phyloP scores from a whole-genome alignment of 2,329 filamentous ascomycete species.

The Gaeumannomyces sp. region DNA sequence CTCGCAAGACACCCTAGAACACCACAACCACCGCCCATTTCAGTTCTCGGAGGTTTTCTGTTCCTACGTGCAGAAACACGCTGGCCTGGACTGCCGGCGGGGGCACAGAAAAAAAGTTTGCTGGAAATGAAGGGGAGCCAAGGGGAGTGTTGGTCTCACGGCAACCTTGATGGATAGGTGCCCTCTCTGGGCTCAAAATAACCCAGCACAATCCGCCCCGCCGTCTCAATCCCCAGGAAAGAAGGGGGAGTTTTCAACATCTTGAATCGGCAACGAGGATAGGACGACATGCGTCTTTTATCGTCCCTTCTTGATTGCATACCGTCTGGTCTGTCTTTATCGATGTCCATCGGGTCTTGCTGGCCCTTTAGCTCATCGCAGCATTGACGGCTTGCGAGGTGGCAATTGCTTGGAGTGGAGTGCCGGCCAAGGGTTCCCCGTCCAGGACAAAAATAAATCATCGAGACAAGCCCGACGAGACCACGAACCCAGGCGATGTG shows the following conservation, averaged over 20 bases:
- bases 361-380: background rate
- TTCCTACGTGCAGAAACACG: background rate
- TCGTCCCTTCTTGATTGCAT: background rate
- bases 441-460: too few relatives aligned
- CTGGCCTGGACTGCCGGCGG: background rate
- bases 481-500: background rate
- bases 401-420: background rate
- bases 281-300: background rate
- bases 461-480: too few relatives aligned
- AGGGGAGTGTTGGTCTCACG: background rate
- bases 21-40: background rate
- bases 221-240: background rate
- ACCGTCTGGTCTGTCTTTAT: background rate
- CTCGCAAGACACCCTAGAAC: background rate
- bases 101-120: background rate
- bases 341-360: background rate
- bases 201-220: background rate
- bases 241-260: background rate
- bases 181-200: background rate
- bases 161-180: background rate
- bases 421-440: background rate
- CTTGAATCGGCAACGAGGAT: background rate
- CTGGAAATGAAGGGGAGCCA: background rate
- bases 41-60: background rate
- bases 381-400: background rate